phyloP scores from a whole-genome alignment of 176 grass and related monocot species.

The Cymbopogon citratus region DNA sequence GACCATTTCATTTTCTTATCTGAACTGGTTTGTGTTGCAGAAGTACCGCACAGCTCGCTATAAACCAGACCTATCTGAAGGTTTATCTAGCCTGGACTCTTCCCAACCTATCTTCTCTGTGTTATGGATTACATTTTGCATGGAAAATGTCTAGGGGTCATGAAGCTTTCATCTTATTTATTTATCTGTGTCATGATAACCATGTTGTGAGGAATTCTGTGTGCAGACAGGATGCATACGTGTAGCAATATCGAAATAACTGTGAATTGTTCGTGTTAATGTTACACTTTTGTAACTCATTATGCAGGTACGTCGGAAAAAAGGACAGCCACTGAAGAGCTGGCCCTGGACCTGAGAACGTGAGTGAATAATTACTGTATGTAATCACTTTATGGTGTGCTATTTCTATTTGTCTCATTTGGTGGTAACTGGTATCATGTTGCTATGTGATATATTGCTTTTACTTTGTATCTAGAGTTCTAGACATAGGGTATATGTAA shows the following conservation, averaged over 20 bases:
- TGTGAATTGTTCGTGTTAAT: constrained; percentile 6
- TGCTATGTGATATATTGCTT: background rate
- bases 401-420: background rate
- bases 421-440: constrained; percentile 17
- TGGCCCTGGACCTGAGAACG: constrained; percentile 65
- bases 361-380: constrained; percentile 35
- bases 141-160: background rate
- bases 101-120: background rate
- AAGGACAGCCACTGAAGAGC: constrained; percentile 43
- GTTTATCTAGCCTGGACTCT: constrained; percentile 37
- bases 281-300: constrained; percentile 17
- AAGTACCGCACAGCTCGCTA: constrained; percentile 85
- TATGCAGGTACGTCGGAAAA: constrained; percentile 55
- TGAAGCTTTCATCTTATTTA: background rate
- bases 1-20: constrained; percentile 13
- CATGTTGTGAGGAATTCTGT: constrained; percentile 9
- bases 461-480: too few relatives aligned
- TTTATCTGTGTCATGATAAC: background rate
- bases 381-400: background rate
- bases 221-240: background rate
- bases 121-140: constrained; percentile 2
- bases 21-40: constrained; percentile 44
- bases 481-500: background rate
- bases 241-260: background rate
- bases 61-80: constrained; percentile 72